Base-by-base conservation (phyloP, 2,329 filamentous ascomycete species). In the Penicillium sp. region DNA sequence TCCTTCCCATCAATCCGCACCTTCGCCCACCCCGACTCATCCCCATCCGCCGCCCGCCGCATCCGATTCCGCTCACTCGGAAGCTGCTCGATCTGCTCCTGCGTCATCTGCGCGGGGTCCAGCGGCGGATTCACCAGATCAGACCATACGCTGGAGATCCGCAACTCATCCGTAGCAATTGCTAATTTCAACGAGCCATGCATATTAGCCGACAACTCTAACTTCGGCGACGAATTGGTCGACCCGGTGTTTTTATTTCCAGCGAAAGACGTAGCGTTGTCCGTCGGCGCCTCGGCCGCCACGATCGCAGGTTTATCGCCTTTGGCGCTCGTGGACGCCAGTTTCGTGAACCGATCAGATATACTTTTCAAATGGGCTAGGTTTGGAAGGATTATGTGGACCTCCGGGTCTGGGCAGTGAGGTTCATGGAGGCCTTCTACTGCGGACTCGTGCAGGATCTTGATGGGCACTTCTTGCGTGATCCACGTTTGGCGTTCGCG, bases 351-450 rank as follows among this genome's bases (percentile, higher is more conserved):
- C 49, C 94, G 87, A 72, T 99, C 94, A 4, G 91, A 96, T 58
- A 99, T 94, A 59, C 88, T 89, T 71, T 97, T 97, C 55, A 99
- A 81, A 68, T 97, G 92, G 40, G 92, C 80, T 4, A 99, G 79
- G 5, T 91, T 88, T 0, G 94, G 94, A 3, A 99, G 82, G 50
- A 92, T 86, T 68, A 99, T 96, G 75, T 97, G 90, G 2, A 97
- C 92, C 67, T 97, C 94, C 38, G 93, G 91, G 65, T 96, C 92
- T 55, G 91, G 87, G 55, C 92, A 91, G 57, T 87, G 86, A 13
- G 94, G 94, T 76, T 99, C 93, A 77, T 96, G 91, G 58, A 97
- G 86, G n/a, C 87, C 89, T 67, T 94, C 90, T n/a, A 97, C 91
- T 0, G 86, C 88, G 49, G 89, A 85, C 2, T 90, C 87, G 54